Conservation (phyloP, 2,329 filamentous ascomycete species). For the Aspergillus unguis region DNA sequence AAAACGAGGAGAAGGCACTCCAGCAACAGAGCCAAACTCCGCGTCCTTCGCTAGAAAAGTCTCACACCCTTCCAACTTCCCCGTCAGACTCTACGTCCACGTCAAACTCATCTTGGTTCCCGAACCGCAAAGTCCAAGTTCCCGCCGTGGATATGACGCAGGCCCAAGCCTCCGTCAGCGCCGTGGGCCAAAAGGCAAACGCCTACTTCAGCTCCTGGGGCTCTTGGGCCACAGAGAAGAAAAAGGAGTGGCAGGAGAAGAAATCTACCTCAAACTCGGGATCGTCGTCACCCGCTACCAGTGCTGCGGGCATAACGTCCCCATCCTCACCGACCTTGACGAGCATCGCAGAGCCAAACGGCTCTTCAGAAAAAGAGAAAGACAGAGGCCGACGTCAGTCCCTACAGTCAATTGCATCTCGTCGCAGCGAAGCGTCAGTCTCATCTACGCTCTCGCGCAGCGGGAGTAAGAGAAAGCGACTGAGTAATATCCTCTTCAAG, state of each 20-base stretch:
- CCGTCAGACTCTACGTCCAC: slow-evolving; percentile 23
- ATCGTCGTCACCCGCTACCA: slow-evolving; percentile 25
- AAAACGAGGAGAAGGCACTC: slow-evolving; percentile 32
- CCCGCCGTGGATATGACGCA: slow-evolving; percentile 49
- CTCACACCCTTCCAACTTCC: slow-evolving; percentile 24
- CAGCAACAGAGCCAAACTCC: slow-evolving; percentile 21
- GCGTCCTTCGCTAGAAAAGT: slow-evolving; percentile 30
- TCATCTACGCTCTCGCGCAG: slow-evolving; percentile 28
- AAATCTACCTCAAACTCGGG: slow-evolving; percentile 19
- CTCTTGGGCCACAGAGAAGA: slow-evolving; percentile 54
- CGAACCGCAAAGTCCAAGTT: slow-evolving; percentile 29
- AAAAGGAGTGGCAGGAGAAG: slow-evolving; percentile 46
- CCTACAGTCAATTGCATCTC: slow-evolving; percentile 17
- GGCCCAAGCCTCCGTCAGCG: slow-evolving; percentile 54
- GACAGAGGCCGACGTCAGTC: slow-evolving; percentile 32
- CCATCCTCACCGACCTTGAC: slow-evolving; percentile 24
- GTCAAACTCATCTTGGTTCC: slow-evolving; percentile 26
- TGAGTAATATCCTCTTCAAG: slow-evolving; percentile 36
- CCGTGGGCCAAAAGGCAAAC: slow-evolving; percentile 55
- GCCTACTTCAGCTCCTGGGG: slow-evolving; percentile 64
- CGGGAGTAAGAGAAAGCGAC: slow-evolving; percentile 34
- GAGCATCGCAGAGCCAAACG: slow-evolving; percentile 23
- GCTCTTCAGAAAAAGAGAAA: slow-evolving; percentile 17
- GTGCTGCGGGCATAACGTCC: slow-evolving; percentile 8
- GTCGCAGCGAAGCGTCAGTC: slow-evolving; percentile 25